A percentile compares a stretch with the other conserved stretches of the same genome.
Evolutionary conservation across 352 stramenopile genomes (phyloP).

Genomic region (Synura sp.): DNA sequence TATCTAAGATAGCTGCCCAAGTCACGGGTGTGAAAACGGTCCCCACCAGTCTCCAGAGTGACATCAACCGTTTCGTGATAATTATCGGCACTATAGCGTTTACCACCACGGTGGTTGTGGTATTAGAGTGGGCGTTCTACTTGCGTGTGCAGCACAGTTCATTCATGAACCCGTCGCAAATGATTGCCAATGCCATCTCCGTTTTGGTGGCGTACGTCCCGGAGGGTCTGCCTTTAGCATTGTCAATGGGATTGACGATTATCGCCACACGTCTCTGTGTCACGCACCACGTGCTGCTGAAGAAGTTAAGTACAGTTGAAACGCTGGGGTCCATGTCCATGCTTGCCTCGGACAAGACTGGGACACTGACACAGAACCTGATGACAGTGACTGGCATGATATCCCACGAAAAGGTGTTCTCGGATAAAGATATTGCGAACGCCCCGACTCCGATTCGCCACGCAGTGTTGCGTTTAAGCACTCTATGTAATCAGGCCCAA

Average conservation of each 20-base stretch:
- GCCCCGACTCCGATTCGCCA: no score
- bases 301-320: conserved; percentile 29
- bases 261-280: no score
- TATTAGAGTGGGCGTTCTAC: conserved; percentile 1
- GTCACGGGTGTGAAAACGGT: no score
- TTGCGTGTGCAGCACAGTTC: background rate
- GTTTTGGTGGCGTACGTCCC: conserved; percentile 96
- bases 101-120: background rate
- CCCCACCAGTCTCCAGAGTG: background rate
- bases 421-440: no score
- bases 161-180: background rate
- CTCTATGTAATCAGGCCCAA: no score
- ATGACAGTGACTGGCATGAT: conserved; percentile 53
- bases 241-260: no score
- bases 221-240: conserved; percentile 84
- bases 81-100: background rate
- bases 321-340: conserved; percentile 58
- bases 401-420: no score
- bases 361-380: conserved; percentile 3
- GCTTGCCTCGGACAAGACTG: conserved; percentile 75
- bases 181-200: conserved; percentile 91
- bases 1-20: no score
- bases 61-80: background rate
- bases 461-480: no score
- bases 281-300: background rate